phyloP scores from a whole-genome alignment of 768 basidiomycete species.

The Psilocybe sp. region DNA sequence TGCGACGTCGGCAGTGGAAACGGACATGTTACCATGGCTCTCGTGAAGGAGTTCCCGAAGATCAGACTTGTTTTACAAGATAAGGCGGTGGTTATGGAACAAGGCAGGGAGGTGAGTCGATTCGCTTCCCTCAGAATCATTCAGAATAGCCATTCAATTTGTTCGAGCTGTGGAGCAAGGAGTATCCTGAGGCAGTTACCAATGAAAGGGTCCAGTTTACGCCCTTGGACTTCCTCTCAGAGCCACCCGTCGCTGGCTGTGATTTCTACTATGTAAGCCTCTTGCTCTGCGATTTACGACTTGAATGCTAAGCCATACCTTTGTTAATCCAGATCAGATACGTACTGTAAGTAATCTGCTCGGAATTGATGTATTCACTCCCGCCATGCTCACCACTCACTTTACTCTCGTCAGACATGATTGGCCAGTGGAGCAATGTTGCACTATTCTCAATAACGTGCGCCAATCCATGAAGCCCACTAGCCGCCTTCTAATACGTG shows the following conservation, averaged over 20 bases:
- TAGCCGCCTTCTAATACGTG: constrained; percentile 3
- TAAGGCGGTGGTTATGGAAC: constrained; percentile 24
- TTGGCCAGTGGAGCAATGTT: background rate
- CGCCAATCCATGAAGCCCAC: background rate
- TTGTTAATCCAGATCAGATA: background rate
- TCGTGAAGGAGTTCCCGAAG: constrained; percentile 30
- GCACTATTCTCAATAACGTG: background rate
- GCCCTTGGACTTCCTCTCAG: background rate
- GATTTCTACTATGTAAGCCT: constrained; percentile 3
- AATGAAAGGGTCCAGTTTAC: background rate
- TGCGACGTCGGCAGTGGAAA: constrained; percentile 40
- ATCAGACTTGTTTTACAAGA: constrained; percentile 38
- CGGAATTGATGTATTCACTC: background rate
- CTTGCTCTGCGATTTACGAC: background rate
- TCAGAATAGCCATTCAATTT: too few relatives aligned
- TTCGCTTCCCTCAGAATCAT: too few relatives aligned
- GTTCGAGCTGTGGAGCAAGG: background rate
- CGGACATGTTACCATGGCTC: constrained; percentile 29
- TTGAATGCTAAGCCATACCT: too few relatives aligned
- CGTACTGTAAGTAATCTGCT: background rate
- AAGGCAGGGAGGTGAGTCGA: constrained; percentile 24
- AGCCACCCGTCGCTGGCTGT: background rate
- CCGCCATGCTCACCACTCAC: background rate
- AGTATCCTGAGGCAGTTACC: constrained; percentile 3
- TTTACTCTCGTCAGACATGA: background rate